These are phyloP conservation scores for Aspergillaceae sp. DNA, from an alignment of 2,329 filamentous ascomycete genomes.

Conservation along the genomic window DNA sequence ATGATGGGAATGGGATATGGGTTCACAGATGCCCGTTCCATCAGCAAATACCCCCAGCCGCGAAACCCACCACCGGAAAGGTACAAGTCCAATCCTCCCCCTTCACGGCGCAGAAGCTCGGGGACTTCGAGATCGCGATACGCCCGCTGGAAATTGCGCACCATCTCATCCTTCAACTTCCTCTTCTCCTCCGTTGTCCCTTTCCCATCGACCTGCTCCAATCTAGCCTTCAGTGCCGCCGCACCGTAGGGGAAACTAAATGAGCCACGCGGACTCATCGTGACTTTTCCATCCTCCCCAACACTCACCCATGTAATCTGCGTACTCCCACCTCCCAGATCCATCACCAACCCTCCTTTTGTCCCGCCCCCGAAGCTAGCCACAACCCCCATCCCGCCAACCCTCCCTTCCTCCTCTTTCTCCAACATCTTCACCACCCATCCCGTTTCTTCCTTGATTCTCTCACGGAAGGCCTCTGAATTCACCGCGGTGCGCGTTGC, in stretches of 20 bases:
- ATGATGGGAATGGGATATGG: constrained; percentile 80
- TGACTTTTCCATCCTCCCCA: constrained; percentile 41
- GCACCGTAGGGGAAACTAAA: constrained; percentile 64
- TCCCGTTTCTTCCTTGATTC: constrained; percentile 56
- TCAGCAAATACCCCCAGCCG: constrained; percentile 82
- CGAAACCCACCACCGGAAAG: constrained; percentile 85
- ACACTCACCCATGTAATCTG: constrained; percentile 59
- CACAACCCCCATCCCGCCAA: constrained; percentile 75
- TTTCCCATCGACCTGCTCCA: constrained; percentile 38
- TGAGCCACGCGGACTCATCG: constrained; percentile 46
- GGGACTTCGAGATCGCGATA: constrained; percentile 53
- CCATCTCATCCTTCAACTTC: constrained; percentile 48
- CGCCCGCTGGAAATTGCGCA: constrained; percentile 50
- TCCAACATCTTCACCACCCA: constrained; percentile 64
- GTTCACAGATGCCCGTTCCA: constrained; percentile 62
- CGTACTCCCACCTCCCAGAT: constrained; percentile 69
- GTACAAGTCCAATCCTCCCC: constrained; percentile 60
- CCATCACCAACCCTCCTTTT: constrained; percentile 65
- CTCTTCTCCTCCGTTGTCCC: constrained; percentile 36
- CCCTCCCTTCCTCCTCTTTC: constrained; percentile 71
- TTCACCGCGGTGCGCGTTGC: constrained; percentile 77
- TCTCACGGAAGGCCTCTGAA: constrained; percentile 55
- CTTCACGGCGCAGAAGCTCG: constrained; percentile 31
- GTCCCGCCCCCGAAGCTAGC: constrained; percentile 56
- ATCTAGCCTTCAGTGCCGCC: constrained; percentile 52